Evolutionary conservation across 2,329 filamentous ascomycete genomes (phyloP), one percentile per base, ranked within the genome.

Genomic region (Tolypocladium tropicale): DNA sequence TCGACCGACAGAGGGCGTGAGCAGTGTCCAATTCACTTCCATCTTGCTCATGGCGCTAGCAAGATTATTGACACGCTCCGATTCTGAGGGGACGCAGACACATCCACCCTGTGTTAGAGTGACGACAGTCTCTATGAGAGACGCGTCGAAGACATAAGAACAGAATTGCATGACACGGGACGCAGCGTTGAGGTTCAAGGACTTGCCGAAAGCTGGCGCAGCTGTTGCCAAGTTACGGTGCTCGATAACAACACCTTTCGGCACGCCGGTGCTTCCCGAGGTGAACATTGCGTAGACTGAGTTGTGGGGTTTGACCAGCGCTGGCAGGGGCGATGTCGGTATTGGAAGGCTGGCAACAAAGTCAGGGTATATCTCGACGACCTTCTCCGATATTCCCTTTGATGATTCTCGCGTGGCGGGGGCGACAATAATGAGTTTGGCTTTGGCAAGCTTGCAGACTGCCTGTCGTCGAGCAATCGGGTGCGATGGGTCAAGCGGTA

Each of bases 121-220:
- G 1, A 59, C 60, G n/a, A 65, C 32, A 7, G 65, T 61, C 36
- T 65, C 62, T 1, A 53, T 52, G 12, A 81, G 65, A 36, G 72
- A 74, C 2, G 74, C 72, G 56, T 82, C 78, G 50, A 80, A 81
- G 1, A 74, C 76, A 58, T 76, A 78, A 6, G 73, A 73, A 4
- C 76, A 75, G 55, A 78, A 78, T 55, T 80, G 77, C 52, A 83
- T 37, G 34, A 53, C 51, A 25, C 51, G 30, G 12, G 49, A 52
- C n/a, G 49, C n/a, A 6, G 32, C n/a, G 32, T 36, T 16, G 10
- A 52, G 32, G 49, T 52, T 34, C 16, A 52, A 18, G 10, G 34
- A 37, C 4, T 72, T 69, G 0, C 73, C 77, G 61, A 83, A 76
- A 0, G 73, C 73, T 2, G 76, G 58, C 23, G 77, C 75, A 2